phyloP scores from a whole-genome alignment of 176 grass and related monocot genomes.

The Leersia perrieri region DNA sequence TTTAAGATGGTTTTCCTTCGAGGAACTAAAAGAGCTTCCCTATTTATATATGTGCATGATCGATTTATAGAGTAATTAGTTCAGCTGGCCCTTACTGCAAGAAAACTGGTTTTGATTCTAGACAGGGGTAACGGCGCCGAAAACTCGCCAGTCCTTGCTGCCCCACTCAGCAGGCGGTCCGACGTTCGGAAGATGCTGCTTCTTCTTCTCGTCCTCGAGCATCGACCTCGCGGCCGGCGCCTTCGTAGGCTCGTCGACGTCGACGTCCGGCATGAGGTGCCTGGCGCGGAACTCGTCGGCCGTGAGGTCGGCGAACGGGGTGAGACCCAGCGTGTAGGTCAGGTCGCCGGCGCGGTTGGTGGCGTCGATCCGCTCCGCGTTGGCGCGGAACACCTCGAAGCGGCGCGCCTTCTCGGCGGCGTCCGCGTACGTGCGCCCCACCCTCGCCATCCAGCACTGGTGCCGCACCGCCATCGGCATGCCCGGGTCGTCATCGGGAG shows the following conservation, averaged over 20 bases:
- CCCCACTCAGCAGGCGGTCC: background rate
- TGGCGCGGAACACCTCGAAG: slow-evolving; percentile 33
- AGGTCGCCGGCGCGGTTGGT: slow-evolving; percentile 27
- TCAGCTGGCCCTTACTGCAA: no score
- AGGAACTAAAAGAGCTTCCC: no score
- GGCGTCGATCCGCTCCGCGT: slow-evolving; percentile 31
- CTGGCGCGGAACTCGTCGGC: slow-evolving; percentile 36
- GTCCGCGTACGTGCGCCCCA: slow-evolving; percentile 37
- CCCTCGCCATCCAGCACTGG: slow-evolving; percentile 36
- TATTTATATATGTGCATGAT: no score
- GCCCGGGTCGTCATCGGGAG: no score
- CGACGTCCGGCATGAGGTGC: background rate
- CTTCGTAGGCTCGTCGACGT: no score
- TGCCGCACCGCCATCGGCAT: background rate
- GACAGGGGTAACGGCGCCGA: slow-evolving; percentile 34
- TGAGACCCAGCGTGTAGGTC: slow-evolving; percentile 33
- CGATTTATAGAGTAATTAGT: no score
- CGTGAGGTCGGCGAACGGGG: slow-evolving; percentile 41
- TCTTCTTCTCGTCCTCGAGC: no score
- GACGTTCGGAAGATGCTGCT: no score
- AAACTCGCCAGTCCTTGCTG: slow-evolving; percentile 34
- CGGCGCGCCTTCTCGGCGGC: slow-evolving; percentile 25
- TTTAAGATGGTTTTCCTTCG: no score
- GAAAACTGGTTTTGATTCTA: no score
- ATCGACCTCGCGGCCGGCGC: no score